Conservation (phyloP, 768 basidiomycete genomes). For the Suillus spraguei region DNA sequence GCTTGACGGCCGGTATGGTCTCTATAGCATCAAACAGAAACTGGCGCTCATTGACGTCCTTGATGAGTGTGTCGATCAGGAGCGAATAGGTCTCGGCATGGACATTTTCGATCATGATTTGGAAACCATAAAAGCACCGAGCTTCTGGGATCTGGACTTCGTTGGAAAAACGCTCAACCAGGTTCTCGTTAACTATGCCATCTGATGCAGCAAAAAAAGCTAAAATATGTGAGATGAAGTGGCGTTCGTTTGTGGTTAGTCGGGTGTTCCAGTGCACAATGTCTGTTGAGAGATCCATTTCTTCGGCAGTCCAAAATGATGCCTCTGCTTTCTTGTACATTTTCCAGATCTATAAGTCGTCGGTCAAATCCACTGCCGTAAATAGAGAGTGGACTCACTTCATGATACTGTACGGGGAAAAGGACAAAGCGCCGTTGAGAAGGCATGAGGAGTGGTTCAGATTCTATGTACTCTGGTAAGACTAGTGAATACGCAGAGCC, state of each 20-base stretch:
- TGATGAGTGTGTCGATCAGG: conserved; percentile 94
- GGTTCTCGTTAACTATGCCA: conserved; percentile 95
- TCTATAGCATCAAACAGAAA: conserved; percentile 93
- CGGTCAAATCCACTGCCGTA: not conserved
- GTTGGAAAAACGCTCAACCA: conserved; percentile 89
- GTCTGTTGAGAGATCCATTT: conserved; percentile 89
- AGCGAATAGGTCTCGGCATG: conserved; percentile 97
- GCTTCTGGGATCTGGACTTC: conserved; percentile 94
- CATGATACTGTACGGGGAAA: conserved; percentile 89
- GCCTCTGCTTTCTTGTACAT: conserved; percentile 96
- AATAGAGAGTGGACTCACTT: conserved; percentile 51
- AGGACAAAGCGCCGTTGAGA: conserved; percentile 80
- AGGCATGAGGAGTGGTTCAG: conserved; percentile 75
- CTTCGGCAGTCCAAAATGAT: conserved; percentile 93
- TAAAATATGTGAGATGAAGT: conserved; percentile 91
- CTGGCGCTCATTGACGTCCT: conserved; percentile 71
- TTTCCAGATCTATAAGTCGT: conserved; percentile 74
- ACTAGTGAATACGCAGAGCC: too few relatives aligned
- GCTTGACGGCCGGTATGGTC: conserved; percentile 89
- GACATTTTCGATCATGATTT: conserved; percentile 99
- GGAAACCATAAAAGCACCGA: conserved; percentile 96
- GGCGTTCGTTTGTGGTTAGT: conserved; percentile 78
- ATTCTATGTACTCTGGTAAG: not conserved
- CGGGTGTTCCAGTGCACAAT: conserved; percentile 81
- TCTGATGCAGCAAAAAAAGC: conserved; percentile 97